Conservation (phyloP, 2,329 filamentous ascomycete genomes). For the Colletotrichum limetticola region DNA sequence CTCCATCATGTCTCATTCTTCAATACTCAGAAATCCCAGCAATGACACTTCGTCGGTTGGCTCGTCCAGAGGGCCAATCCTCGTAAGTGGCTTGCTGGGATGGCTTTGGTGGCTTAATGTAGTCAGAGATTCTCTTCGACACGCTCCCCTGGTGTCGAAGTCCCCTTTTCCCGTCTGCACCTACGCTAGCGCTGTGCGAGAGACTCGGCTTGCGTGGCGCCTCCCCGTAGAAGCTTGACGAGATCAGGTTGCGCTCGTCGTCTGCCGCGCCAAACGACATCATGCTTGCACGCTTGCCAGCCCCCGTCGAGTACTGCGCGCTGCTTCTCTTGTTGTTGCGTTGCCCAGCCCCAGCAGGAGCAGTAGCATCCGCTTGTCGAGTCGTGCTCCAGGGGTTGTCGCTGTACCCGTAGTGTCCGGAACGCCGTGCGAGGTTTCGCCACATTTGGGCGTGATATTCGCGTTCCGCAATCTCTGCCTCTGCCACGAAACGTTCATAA, state of each 20-base stretch:
- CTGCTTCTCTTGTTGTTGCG: slow-evolving; percentile 25
- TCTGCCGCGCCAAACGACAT: slow-evolving; percentile 16
- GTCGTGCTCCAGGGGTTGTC: slow-evolving; percentile 9
- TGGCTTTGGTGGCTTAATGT: slow-evolving; percentile 40
- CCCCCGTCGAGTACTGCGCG: slow-evolving; percentile 20
- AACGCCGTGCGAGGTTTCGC: slow-evolving; percentile 37
- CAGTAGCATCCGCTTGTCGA: slow-evolving; percentile 2
- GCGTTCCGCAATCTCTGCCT: slow-evolving; percentile 41
- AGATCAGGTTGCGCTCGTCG: slow-evolving; percentile 18
- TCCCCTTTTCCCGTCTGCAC: slow-evolving; percentile 20
- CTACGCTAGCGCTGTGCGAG: background rate
- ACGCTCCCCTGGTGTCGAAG: slow-evolving; percentile 42
- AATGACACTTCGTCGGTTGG: slow-evolving; percentile 23
- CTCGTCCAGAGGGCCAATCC: slow-evolving; percentile 10
- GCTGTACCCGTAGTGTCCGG: slow-evolving; percentile 26
- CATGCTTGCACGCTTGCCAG: slow-evolving; percentile 22
- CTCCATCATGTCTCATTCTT: background rate
- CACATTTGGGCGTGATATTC: slow-evolving; percentile 37
- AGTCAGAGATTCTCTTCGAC: slow-evolving; percentile 62
- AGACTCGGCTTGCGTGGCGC: background rate
- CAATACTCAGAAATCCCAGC: slow-evolving; percentile 11
- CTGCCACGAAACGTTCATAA: slow-evolving; percentile 42
- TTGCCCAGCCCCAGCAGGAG: slow-evolving; percentile 2
- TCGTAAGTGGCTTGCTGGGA: background rate
- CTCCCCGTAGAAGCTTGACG: slow-evolving; percentile 7